Conservation (phyloP, 208 protist species). For the Strigomonas galati region DNA sequence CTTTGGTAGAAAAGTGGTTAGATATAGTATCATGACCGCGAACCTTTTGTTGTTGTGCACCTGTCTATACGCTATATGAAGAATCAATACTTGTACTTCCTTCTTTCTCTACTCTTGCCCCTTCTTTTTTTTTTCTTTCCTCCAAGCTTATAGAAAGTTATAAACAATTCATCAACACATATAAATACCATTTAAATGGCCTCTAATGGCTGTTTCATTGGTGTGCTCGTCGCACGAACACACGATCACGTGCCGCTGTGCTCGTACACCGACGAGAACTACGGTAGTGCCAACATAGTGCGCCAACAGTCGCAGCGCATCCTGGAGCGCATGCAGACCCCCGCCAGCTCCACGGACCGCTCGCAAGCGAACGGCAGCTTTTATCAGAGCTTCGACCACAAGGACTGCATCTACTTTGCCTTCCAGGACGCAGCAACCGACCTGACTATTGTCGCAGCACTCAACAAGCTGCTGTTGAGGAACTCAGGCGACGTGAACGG, state of each 20-base stretch:
- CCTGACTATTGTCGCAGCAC: slow-evolving; percentile 80
- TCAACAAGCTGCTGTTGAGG: slow-evolving; percentile 87
- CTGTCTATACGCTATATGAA: no score
- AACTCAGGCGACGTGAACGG: slow-evolving; percentile 67
- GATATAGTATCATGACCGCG: no score
- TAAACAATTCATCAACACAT: no score
- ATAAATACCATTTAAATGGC: no score
- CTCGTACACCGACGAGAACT: slow-evolving; percentile 85
- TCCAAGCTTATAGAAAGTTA: background rate
- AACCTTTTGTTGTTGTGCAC: no score
- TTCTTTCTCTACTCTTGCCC: background rate
- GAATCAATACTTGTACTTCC: background rate
- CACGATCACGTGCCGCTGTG: slow-evolving; percentile 81
- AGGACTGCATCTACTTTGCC: slow-evolving; percentile 87
- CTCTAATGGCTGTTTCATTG: slow-evolving; percentile 85
- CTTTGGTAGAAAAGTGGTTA: no score
- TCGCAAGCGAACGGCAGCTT: slow-evolving; percentile 55
- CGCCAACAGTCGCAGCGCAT: slow-evolving; percentile 84
- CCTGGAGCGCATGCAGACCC: slow-evolving; percentile 77
- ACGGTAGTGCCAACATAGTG: slow-evolving; percentile 59
- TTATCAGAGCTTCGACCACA: slow-evolving; percentile 90
- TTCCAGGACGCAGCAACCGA: slow-evolving; percentile 85
- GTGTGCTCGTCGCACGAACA: slow-evolving; percentile 79
- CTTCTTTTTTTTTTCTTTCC: background rate
- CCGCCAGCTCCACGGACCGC: slow-evolving; percentile 44